A percentile compares a stretch with the other conserved stretches of the same genome.
Conservation (phyloP, 495 filamentous ascomycete genomes). For the Aspergillus nidulans region DNA sequence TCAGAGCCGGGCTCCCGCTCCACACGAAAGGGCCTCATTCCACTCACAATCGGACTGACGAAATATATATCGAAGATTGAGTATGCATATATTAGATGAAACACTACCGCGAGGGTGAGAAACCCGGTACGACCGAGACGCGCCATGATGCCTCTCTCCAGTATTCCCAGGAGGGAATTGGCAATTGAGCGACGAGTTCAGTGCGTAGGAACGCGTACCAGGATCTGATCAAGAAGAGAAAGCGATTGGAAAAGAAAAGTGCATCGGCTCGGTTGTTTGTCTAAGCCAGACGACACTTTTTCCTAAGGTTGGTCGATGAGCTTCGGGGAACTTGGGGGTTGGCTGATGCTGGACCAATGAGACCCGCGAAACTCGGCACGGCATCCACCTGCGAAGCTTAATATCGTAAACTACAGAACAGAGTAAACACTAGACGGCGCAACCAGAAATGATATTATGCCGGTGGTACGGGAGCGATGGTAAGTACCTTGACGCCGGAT, state of each 20-base stretch:
- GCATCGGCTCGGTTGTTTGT: not conserved
- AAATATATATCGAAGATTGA: slow-evolving; percentile 99
- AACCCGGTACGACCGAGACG: slow-evolving; percentile 82
- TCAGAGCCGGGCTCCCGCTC: slow-evolving; percentile 56
- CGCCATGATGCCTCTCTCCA: slow-evolving; percentile 54
- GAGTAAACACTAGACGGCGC: no score
- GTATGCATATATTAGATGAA: slow-evolving; percentile 90
- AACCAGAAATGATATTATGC: no score
- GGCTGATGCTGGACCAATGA: not conserved
- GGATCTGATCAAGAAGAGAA: slow-evolving; percentile 6
- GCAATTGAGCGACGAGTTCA: slow-evolving; percentile 6
- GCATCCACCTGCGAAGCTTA: slow-evolving; percentile 5
- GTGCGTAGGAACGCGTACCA: not conserved
- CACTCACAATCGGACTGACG: slow-evolving; percentile 93
- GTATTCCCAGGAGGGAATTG: slow-evolving; percentile 12
- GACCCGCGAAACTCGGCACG: not conserved
- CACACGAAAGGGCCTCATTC: slow-evolving; percentile 78
- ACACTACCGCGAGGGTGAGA: slow-evolving; percentile 83
- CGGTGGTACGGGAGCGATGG: not conserved
- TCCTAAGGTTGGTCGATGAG: not conserved
- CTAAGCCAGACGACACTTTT: slow-evolving; percentile 7
- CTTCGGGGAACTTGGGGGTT: slow-evolving; percentile 8
- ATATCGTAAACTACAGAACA: not conserved
- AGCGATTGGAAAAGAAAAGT: not conserved
- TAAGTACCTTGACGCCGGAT: not conserved